Base-by-base conservation (phyloP, 208 protist genomes). In the Lotmaria passim region DNA sequence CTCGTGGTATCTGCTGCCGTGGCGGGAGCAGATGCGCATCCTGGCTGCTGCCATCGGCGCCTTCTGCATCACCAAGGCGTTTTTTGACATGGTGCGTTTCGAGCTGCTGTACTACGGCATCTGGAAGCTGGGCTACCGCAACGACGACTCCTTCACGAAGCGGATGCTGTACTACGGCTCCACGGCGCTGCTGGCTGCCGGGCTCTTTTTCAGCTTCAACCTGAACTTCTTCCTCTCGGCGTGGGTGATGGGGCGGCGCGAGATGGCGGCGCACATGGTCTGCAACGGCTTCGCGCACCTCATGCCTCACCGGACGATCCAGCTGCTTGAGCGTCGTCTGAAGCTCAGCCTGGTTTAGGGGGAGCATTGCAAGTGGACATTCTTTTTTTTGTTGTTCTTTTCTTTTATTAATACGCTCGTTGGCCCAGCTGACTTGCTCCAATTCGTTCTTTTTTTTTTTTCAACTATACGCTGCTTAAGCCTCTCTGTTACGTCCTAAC, bases 91-190 rank as follows among this genome's bases (percentile, higher is more conserved):
- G 46, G 33, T 65, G 44, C 69, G 73, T 31, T 83, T 79, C 51
- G 78, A 83, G 47, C 69, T 79, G 44, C 58, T 79, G 23, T 83
- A 83, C 64, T 75, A 83, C 47, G 62, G 69, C 14, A 24, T 83
- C 5, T 83, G 78, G 78, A 79, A 83, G 58, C 24, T 67, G 5
- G 52, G 66, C 28, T 79, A 73, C 66, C 61, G 66, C 41, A 53
- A 76, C 46, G 65, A 69, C 46, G 50, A 47, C 24, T 60, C 63
- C 51, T 50, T 46, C 21, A 43, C 47, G 51, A 66, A 69, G 33
- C 78, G 78, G 0, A 17, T 72, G 31, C 50, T 72, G 12, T 83
- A 83, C 73, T 83, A 83, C 73, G 56, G 43, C 14, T 67, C 73
- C 12, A 77, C 68, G 17, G 69, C 78, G 31, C 44, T 69, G 23